Evolutionary conservation across 805 yeast genomes (phyloP).

Genomic region (Candida sonorensis): DNA sequence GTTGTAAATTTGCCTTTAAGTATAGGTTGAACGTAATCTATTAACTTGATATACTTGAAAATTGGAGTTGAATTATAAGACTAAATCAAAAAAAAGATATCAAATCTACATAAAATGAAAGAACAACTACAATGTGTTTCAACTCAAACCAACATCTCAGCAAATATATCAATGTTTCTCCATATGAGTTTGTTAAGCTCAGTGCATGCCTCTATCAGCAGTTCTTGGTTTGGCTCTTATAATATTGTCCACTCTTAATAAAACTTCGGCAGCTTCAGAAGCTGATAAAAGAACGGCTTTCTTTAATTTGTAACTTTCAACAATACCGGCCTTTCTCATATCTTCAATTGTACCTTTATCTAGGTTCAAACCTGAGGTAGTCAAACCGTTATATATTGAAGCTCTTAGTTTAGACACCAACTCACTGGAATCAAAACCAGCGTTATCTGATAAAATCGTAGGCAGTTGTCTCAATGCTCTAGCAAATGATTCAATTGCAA

Average conservation of each 20-base stretch:
- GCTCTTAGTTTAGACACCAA: constrained; percentile 85
- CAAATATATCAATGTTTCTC: not conserved
- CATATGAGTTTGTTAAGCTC: too few species aligned
- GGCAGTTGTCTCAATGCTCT: constrained; percentile 93
- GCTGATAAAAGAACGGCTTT: constrained; percentile 92
- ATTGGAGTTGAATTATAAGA: too few species aligned
- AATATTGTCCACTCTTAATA: constrained; percentile 92
- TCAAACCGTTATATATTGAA: constrained; percentile 84
- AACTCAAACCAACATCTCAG: not conserved
- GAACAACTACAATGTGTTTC: not conserved
- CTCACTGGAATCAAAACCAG: constrained; percentile 93
- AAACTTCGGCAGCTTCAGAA: constrained; percentile 96
- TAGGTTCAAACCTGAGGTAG: constrained; percentile 87
- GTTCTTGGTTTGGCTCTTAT: constrained; percentile 97
- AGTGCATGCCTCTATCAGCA: constrained; percentile 83
- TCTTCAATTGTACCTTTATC: constrained; percentile 82
- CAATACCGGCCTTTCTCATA: constrained; percentile 89
- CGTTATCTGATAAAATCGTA: constrained; percentile 92
- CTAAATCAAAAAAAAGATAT: too few species aligned
- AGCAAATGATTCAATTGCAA: constrained; percentile 93
- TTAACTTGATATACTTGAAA: too few species aligned
- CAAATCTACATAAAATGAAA: too few species aligned
- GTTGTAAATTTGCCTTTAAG: too few species aligned
- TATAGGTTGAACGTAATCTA: too few species aligned
- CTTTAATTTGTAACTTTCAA: constrained; percentile 89